Conservation (phyloP, 202 grass and related monocot species). For the Saccharum hybrid region DNA sequence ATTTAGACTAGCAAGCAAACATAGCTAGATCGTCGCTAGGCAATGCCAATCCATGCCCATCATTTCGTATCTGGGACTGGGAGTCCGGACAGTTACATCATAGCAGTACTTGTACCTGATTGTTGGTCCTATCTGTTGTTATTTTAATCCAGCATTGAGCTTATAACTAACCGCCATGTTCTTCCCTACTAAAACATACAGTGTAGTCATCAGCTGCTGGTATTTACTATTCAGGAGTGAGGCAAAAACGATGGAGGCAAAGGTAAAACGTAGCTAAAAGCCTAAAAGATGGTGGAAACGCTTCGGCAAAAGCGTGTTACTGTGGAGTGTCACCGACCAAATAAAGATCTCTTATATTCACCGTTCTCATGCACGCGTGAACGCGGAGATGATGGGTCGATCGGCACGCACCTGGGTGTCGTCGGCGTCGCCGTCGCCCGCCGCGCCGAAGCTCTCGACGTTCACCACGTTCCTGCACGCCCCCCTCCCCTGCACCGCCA, state of each 20-base stretch:
- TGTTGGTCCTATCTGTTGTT: not conserved
- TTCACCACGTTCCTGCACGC: conserved; percentile 63
- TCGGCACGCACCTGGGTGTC: conserved; percentile 68
- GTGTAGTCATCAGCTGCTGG: no score
- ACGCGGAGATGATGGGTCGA: not conserved
- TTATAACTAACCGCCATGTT: not conserved
- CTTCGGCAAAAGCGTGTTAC: no score
- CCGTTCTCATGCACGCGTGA: no score
- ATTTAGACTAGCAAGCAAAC: not conserved
- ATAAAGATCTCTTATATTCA: no score
- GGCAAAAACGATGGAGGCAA: no score
- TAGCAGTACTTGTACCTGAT: not conserved
- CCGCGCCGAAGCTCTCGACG: conserved; percentile 79
- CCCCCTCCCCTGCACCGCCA: not conserved
- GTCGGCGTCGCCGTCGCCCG: conserved; percentile 69
- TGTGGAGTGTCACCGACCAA: no score
- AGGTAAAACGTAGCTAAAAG: no score
- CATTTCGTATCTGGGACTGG: not conserved
- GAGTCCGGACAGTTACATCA: not conserved
- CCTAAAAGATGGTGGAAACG: no score
- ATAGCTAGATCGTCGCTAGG: not conserved
- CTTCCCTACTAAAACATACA: no score
- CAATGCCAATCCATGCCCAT: not conserved
- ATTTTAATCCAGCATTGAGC: not conserved
- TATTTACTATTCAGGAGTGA: no score